Base-by-base conservation (phyloP, 345 rosid species). In the Salix udensis region DNA sequence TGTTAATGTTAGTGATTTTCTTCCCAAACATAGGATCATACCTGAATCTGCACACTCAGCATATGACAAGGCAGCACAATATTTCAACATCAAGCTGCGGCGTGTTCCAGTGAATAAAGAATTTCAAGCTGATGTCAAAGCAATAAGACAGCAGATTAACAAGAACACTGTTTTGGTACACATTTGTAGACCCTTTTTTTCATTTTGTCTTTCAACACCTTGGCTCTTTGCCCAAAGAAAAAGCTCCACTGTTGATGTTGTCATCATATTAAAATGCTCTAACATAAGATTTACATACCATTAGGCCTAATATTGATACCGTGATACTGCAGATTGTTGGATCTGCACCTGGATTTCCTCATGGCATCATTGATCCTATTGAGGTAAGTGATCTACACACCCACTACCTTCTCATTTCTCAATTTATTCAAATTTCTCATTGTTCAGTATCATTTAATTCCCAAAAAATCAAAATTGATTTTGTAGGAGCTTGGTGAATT, bases 281-380 rank as follows among this genome's bases (percentile, higher is more conserved):
- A 46, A 31, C 21, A 24, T 72, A 14, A 30, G 28, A 68, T 55
- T 77, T 10, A 34, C 71, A 65, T 78, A 2, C 40, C 19, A 40
- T 42, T 37, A 61, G 74, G 61, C 48, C 78, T 82, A 58, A 82
- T 74, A 30, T 69, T 21, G 53, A 46, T 76, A 69, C 67, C 70
- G 64, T 83, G 60, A 46, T 76, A 48, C 71, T 86, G 73, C 88
- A 96, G 99, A 92, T 96, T 84, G 97, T 96, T 84, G 99, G 97
- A 85, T 96, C 99, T 81, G 97, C 99, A 39, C 98, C 99, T 48
- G 97, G 98, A 31, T 96, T 82, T 78, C 99, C 98, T 85, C 99
- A 96, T 80, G 98, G 99, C 80, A 90, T 96, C 81, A 89, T 96
- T 31, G 99, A 93, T 78, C 98, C 97, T 76, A 96, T 96, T 76